phyloP scores from a whole-genome alignment of 495 filamentous ascomycete genomes.

The Rhizodiscina lignyota region DNA sequence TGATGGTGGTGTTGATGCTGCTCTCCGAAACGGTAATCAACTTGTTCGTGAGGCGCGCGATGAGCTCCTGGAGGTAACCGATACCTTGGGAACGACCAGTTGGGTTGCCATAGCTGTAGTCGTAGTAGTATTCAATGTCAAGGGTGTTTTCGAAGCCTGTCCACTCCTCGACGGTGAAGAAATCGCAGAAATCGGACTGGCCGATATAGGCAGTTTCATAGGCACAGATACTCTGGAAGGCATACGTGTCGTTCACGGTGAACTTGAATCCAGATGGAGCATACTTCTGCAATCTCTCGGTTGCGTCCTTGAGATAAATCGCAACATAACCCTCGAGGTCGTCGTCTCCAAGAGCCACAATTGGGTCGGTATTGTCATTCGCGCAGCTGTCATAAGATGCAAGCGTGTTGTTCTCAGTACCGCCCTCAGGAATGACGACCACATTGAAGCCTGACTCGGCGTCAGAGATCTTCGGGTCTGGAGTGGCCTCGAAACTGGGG shows the following conservation, averaged over 20 bases:
- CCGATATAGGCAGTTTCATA: conserved; percentile 22
- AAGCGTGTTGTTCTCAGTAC: conserved; percentile 32
- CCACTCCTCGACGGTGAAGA: conserved; percentile 26
- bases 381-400: conserved; percentile 26
- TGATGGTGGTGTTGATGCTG: conserved; percentile 24
- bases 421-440: conserved; percentile 29
- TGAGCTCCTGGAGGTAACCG: conserved; percentile 25
- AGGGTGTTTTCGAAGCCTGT: conserved; percentile 24
- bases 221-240: conserved; percentile 26
- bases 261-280: conserved; percentile 20
- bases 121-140: conserved; percentile 25
- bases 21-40: conserved; percentile 20
- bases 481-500: conserved; percentile 16
- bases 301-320: conserved; percentile 18
- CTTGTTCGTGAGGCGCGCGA: conserved; percentile 20
- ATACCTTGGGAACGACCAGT: conserved; percentile 26
- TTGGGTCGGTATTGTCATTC: conserved; percentile 12
- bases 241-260: conserved; percentile 25
- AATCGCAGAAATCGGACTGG: conserved; percentile 19
- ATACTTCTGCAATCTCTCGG: conserved; percentile 17
- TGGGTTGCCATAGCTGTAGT: conserved; percentile 23
- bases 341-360: conserved; percentile 18
- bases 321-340: conserved; percentile 20
- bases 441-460: conserved; percentile 25
- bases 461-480: conserved; percentile 16